These are phyloP conservation scores for Globisporangium solare DNA, from an alignment of 352 stramenopile genomes.

Conservation along the genomic window DNA sequence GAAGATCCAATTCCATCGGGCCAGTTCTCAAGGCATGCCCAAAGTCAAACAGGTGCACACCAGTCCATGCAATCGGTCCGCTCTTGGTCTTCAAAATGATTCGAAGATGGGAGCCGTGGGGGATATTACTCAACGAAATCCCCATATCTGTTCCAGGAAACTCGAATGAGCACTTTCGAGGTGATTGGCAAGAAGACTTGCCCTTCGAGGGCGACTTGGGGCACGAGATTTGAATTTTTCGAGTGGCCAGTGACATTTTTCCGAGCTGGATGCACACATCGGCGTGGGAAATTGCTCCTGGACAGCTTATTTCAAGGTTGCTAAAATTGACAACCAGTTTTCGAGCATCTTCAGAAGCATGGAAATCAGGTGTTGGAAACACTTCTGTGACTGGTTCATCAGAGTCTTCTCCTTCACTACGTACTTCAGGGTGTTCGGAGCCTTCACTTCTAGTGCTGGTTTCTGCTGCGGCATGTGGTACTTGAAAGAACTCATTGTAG, in stretches of 20 bases:
- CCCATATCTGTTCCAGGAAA: slow-evolving; percentile 11
- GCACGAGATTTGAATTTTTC: slow-evolving; percentile 11
- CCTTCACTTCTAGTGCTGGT: not conserved
- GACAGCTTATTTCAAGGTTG: slow-evolving; percentile 6
- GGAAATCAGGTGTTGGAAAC: slow-evolving; percentile 16
- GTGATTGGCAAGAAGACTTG: slow-evolving; percentile 7
- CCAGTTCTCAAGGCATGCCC: slow-evolving; percentile 61
- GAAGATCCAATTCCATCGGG: slow-evolving; percentile 31
- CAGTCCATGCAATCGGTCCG: slow-evolving; percentile 49
- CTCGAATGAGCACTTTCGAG: slow-evolving; percentile 7
- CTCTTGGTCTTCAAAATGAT: slow-evolving; percentile 50
- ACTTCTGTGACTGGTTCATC: slow-evolving; percentile 7
- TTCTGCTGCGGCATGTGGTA: slow-evolving; percentile 15
- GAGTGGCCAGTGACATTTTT: slow-evolving; percentile 17
- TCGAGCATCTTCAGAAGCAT: slow-evolving; percentile 10
- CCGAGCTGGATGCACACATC: slow-evolving; percentile 28
- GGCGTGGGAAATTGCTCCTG: slow-evolving; percentile 11
- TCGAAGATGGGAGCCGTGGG: slow-evolving; percentile 68
- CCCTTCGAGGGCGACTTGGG: slow-evolving; percentile 20
- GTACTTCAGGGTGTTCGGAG: not conserved
- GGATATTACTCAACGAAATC: slow-evolving; percentile 57
- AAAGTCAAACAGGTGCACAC: slow-evolving; percentile 80
- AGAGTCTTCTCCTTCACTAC: slow-evolving; percentile 1
- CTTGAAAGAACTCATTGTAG: slow-evolving; percentile 61
- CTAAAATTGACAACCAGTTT: slow-evolving; percentile 18